Base-by-base conservation (phyloP, 2,329 filamentous ascomycete genomes). In the Colletotrichum coccodes region DNA sequence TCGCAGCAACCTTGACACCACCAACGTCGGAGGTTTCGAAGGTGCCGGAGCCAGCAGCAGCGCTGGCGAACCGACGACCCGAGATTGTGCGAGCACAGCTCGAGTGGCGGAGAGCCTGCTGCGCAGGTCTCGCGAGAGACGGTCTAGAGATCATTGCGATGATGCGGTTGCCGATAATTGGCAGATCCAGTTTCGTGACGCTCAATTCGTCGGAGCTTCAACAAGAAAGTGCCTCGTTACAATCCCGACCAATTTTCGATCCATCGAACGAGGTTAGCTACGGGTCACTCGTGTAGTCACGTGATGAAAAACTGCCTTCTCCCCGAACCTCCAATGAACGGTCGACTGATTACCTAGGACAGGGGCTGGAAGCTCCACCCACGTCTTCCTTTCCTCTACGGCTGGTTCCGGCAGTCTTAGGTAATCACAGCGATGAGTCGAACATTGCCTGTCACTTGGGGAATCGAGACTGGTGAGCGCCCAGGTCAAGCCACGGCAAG, bases 1-100 rank as follows among this genome's bases (percentile, higher is more conserved):
- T 91, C 85, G 93, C 93, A 79, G 95, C 95, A 76, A 97, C 89
- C 88, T 97, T 98, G 84, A 98, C 86, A 78, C 95, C 95, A 80
- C 91, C 89, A 81, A 93, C 89, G 83, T 97, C 93, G 79, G 92
- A 89, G 71, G 92, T 90, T 84, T 98, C 92, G 86, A 97, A 99
- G 81, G 92, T 90, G 84, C 95, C 93, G 75, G 93, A 91, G 70
- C 82, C 81, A 70, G 85, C 79, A 73, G 84, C 82, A 86, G 92
- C 84, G 75, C 93, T 87, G 70, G 84, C 83, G 76, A 85, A 89
- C 74, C 82, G 82, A 75, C 87, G 85, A 75, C 78, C 82, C 77
- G 84, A 84, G 70, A 81, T 79, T 73, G 83, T 79, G 79, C 83
- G 82, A 78, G 87, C 88, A 81, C 87, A 86, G 85, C 87, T 80